Base-by-base conservation (phyloP, 805 yeast genomes). In the Komagataella pastoris region DNA sequence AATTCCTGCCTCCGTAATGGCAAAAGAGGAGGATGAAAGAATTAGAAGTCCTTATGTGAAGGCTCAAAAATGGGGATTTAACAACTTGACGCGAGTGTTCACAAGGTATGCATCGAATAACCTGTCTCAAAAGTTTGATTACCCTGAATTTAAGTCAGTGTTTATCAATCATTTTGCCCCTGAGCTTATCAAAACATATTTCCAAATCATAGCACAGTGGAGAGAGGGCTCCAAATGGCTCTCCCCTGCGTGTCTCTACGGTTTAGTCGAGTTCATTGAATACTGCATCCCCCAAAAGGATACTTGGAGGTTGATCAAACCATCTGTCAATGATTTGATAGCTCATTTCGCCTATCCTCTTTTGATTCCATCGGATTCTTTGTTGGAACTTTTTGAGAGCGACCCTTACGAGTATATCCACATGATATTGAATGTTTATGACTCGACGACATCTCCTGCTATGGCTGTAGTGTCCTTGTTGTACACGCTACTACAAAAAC, bases 371-470 rank as follows among this genome's bases (percentile, higher is more conserved):
- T 73, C 76, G 6, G 85, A 84, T 54, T 80, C 78, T 2, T 79
- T 80, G 19, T 69, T 89, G 54, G 95, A 86, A 55, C 66, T 79
- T 17, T 91, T 87, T 67, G 95, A 89, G 55, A 79, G 77, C 55
- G 97, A 91, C 61, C 98, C 98, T 7, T 85, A 79, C 50, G 97
- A 91, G 63, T 93, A 89, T 63, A 85, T 93, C 55, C 90, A 87
- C 65, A 74, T 83, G 57, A 79, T 80, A 47, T 73, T 88, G 59
- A 88, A 83, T 63, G 68, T 80, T 47, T 65, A 83, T 57, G 93
- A 85, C 51, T 80, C 74, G 46, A 60, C 69, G 45, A 71, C 66
- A 54, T 74, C 88, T 1, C 86, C 95, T 6, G 95, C 88, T 62
- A 71, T 79, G 48, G 95, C 96, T 1, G 91, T 96, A 1, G 70